A percentile compares a stretch with the other conserved stretches of the same genome.
Evolutionary conservation across 495 filamentous ascomycete species (phyloP).

Genomic region (Gamarada debralockiae): DNA sequence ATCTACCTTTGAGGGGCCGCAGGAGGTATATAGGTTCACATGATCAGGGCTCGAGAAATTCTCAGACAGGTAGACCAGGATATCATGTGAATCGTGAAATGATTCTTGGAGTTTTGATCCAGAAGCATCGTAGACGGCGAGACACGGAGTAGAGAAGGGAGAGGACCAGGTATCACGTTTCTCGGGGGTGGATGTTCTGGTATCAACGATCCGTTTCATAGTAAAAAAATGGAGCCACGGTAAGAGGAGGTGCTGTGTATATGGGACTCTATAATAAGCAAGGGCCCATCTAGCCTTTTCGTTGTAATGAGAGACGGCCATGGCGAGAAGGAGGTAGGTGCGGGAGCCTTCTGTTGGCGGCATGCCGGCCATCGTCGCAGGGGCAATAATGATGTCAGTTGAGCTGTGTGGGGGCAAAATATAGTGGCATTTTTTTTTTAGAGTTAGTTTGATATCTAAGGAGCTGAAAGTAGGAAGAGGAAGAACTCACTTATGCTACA

Average conservation of each 20-base stretch:
- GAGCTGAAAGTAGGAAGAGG: too few species aligned
- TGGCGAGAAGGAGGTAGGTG: conserved; percentile 9
- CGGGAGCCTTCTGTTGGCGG: neutral
- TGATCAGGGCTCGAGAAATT: conserved; percentile 6
- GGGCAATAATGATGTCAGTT: too few species aligned
- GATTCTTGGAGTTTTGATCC: conserved; percentile 3
- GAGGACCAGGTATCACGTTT: conserved; percentile 1
- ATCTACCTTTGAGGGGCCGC: conserved; percentile 3
- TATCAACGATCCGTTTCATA: neutral
- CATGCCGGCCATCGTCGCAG: conserved; percentile 2
- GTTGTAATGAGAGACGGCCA: conserved; percentile 8
- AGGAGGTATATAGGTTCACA: conserved; percentile 9
- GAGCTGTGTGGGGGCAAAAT: too few species aligned
- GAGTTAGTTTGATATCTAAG: too few species aligned
- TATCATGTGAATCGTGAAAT: conserved; percentile 14
- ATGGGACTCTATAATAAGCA: conserved; percentile 6
- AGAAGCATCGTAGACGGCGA: conserved; percentile 8
- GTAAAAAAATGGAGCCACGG: conserved; percentile 9
- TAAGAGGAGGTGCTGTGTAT: conserved; percentile 8
- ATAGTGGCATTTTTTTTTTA: too few species aligned
- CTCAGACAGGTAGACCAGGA: conserved; percentile 13
- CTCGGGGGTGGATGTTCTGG: neutral
- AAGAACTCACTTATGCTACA: too few species aligned
- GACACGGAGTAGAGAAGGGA: conserved; percentile 10
- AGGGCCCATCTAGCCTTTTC: conserved; percentile 14